A percentile compares a stretch with the other conserved stretches of the same genome.
Evolutionary conservation across 1,139 yeast genomes (phyloP).

Genomic region (Hansenula sp.): DNA sequence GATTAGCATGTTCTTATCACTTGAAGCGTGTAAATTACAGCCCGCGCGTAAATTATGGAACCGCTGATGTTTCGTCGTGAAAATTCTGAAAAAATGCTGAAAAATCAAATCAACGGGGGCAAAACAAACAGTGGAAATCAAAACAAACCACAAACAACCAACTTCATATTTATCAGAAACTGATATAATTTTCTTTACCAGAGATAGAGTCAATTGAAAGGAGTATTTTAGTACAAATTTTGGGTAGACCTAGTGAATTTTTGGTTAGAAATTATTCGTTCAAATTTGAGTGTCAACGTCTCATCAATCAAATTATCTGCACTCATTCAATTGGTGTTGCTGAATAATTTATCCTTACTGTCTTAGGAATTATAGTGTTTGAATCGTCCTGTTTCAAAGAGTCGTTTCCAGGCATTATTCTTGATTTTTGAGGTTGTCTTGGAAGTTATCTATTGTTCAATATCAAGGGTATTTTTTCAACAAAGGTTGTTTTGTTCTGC

Average conservation of each 20-base stretch:
- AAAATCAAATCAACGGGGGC: constrained; percentile 4
- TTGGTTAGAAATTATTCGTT: constrained; percentile 1
- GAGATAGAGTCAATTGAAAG: background rate
- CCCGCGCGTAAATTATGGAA: background rate
- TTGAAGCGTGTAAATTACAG: background rate
- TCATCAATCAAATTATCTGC: constrained; percentile 4
- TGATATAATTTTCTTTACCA: background rate
- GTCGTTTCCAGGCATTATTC: background rate
- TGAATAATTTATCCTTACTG: background rate
- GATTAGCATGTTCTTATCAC: no score
- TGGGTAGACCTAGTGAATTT: background rate
- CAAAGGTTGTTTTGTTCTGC: background rate
- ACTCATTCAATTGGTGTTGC: constrained; percentile 8
- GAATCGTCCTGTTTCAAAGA: background rate
- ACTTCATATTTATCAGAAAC: constrained; percentile 1
- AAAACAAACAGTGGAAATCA: constrained; percentile 2
- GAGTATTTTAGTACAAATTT: background rate
- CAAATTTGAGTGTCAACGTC: background rate
- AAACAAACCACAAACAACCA: background rate
- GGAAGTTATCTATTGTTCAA: background rate
- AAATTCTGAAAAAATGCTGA: constrained; percentile 1
- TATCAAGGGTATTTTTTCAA: background rate
- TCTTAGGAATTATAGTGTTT: background rate
- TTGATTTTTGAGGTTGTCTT: background rate
- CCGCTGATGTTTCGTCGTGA: background rate